Percentiles rank a stretch among this genome's conserved stretches.
phyloP scores from a whole-genome alignment of 75 land plant genomes.

The Chamaecyparis obtusa region DNA sequence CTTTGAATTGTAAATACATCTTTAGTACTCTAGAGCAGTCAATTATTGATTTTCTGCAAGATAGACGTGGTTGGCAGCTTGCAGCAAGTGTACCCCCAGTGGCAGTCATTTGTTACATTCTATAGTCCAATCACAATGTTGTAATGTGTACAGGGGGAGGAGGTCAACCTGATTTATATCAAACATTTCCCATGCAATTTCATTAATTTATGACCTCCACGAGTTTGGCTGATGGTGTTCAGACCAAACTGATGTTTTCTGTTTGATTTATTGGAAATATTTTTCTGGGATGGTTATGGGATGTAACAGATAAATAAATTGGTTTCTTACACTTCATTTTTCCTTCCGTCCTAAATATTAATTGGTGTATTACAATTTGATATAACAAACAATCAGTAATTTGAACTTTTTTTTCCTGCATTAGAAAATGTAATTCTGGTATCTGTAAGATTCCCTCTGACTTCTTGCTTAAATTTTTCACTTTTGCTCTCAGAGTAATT shows the following conservation, averaged over 20 bases:
- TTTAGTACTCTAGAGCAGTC: neutral
- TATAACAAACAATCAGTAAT: neutral
- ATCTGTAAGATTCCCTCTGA: too few species aligned
- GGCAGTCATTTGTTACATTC: neutral
- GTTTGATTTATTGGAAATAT: neutral
- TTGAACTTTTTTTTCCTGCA: neutral
- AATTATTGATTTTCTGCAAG: neutral
- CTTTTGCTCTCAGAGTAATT: too few species aligned
- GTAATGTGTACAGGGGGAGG: neutral
- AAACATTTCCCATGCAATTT: neutral
- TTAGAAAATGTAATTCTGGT: neutral
- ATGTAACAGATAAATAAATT: neutral
- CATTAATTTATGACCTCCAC: neutral
- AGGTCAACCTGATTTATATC: neutral
- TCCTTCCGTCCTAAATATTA: neutral
- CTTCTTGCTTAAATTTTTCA: too few species aligned
- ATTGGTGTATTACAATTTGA: neutral
- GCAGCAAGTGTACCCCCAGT: neutral
- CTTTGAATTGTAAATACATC: slow-evolving; percentile 6
- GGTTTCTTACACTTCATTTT: neutral
- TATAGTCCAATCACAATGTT: neutral
- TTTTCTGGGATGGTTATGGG: neutral
- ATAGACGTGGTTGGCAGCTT: neutral
- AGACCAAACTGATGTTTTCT: neutral
- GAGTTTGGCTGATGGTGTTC: neutral